phyloP scores from a whole-genome alignment of 2,329 filamentous ascomycete genomes.

The Aureobasidium sp. region DNA sequence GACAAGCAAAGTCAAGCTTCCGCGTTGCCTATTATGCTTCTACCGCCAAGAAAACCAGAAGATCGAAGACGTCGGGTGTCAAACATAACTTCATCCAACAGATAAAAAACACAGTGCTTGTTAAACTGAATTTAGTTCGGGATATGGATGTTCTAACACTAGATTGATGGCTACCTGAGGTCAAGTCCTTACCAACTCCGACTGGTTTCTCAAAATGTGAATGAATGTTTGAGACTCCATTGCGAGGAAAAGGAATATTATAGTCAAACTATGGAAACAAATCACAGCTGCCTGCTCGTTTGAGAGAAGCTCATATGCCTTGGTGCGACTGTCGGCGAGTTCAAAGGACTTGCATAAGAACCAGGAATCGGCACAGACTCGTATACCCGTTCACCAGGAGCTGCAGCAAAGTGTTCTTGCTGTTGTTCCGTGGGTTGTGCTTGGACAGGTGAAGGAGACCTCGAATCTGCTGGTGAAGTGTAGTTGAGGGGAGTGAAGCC shows the following conservation, averaged over 20 bases:
- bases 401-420: constrained; percentile 59
- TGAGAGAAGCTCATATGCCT: constrained; percentile 1
- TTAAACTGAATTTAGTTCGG: too few species aligned
- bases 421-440: constrained; percentile 36
- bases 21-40: not conserved
- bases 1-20: constrained; percentile 5
- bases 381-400: constrained; percentile 76
- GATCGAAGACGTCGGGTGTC: not conserved
- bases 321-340: constrained; percentile 11
- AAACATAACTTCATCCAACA: not conserved
- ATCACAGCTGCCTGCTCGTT: not conserved
- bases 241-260: not conserved
- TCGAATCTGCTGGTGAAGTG: constrained; percentile 17
- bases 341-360: constrained; percentile 48
- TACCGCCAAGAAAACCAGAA: not conserved
- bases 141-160: not conserved
- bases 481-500: constrained; percentile 48
- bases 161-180: not conserved
- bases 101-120: not conserved
- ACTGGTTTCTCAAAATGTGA: not conserved
- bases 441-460: constrained; percentile 8
- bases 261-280: not conserved
- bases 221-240: not conserved
- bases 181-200: not conserved
- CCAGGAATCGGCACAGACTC: constrained; percentile 82